phyloP scores from a whole-genome alignment of 148 eudicot genomes.

The Diospyros lotus region DNA sequence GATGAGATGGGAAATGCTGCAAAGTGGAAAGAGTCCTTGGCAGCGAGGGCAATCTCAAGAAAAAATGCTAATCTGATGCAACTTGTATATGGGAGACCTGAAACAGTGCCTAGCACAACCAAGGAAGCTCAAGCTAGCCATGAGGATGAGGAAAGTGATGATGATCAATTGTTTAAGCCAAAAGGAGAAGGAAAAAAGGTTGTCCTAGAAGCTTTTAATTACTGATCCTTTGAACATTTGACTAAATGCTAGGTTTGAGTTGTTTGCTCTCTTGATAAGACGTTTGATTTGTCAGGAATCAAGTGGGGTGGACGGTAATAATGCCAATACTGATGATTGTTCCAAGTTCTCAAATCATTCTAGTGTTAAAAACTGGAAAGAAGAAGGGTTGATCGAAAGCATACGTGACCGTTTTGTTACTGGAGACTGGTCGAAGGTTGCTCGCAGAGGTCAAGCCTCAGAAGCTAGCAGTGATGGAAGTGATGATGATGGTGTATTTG shows the following conservation, averaged over 20 bases:
- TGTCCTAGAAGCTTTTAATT: constrained; percentile 9
- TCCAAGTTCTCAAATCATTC: constrained; percentile 44
- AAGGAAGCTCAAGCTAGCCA: constrained; percentile 28
- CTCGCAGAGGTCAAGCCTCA: constrained; percentile 45
- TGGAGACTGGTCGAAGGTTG: constrained; percentile 85
- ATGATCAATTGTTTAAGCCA: constrained; percentile 75
- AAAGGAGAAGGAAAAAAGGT: constrained; percentile 93
- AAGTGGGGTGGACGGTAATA: constrained; percentile 29
- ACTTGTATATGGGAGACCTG: constrained; percentile 70
- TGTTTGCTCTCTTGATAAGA: neutral
- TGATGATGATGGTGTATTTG: constrained; percentile 50
- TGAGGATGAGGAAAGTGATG: constrained; percentile 65
- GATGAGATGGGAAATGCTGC: constrained; percentile 68
- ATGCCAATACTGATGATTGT: constrained; percentile 59
- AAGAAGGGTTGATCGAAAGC: constrained; percentile 42
- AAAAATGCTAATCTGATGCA: constrained; percentile 69
- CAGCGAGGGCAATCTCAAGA: constrained; percentile 45
- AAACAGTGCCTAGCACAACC: constrained; percentile 14
- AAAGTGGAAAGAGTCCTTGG: constrained; percentile 83
- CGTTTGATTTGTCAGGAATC: constrained; percentile 27
- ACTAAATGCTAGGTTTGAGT: constrained; percentile 11
- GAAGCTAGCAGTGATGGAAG: constrained; percentile 35
- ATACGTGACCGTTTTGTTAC: constrained; percentile 89
- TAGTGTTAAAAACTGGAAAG: constrained; percentile 47
- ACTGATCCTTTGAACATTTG: neutral